Percentiles rank a stretch among this genome's conserved stretches.
phyloP scores from a whole-genome alignment of 2,329 filamentous ascomycete species.

The Incumbomyces lentus region DNA sequence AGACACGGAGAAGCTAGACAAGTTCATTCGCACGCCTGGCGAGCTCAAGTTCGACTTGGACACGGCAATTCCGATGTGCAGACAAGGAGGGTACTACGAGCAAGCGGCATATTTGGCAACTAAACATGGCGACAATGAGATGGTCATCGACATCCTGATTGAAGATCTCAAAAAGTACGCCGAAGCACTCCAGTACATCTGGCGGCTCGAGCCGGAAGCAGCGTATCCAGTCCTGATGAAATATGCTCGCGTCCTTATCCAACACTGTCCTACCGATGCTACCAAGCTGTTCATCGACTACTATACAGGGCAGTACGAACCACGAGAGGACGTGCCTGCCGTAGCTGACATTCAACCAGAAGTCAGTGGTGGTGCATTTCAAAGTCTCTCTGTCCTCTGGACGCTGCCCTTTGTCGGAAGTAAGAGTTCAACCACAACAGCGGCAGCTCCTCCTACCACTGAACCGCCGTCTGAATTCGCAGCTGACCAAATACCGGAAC shows the following conservation, averaged over 20 bases:
- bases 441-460: constrained; percentile 45
- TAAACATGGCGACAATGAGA: constrained; percentile 83
- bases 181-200: constrained; percentile 85
- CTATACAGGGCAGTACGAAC: constrained; percentile 75
- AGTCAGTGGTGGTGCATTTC: constrained; percentile 63
- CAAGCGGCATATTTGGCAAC: constrained; percentile 92
- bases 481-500: constrained; percentile 15
- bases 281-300: constrained; percentile 89
- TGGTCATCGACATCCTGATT: constrained; percentile 91
- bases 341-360: constrained; percentile 36
- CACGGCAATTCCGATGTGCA: constrained; percentile 93
- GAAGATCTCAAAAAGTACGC: constrained; percentile 87
- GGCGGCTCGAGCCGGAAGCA: constrained; percentile 69
- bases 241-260: constrained; percentile 81
- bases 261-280: constrained; percentile 71
- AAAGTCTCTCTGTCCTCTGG: constrained; percentile 73
- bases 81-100: constrained; percentile 92
- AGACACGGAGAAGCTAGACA: constrained; percentile 89
- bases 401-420: constrained; percentile 77
- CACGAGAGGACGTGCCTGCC: constrained; percentile 54
- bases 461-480: constrained; percentile 23
- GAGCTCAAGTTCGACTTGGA: constrained; percentile 95
- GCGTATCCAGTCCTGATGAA: constrained; percentile 88
- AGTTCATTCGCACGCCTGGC: constrained; percentile 90
- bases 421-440: constrained; percentile 33